Evolutionary conservation across 169 alveolate species (phyloP).

Genomic region (Eimeria necatrix): DNA sequence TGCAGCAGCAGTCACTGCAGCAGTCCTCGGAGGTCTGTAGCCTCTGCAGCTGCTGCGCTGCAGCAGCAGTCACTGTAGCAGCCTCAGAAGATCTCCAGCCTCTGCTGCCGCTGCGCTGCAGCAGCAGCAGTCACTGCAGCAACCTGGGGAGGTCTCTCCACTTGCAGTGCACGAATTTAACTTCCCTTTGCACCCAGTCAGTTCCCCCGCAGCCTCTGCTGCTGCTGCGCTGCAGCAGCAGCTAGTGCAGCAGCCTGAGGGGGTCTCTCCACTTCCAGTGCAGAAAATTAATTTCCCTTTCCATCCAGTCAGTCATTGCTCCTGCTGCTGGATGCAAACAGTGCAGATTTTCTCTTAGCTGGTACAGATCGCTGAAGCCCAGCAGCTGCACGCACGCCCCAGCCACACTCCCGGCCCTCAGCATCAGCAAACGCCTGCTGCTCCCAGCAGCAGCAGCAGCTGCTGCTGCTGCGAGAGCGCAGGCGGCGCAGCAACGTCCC

Average conservation of each 20-base stretch:
- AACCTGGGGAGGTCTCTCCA: conserved; percentile 91
- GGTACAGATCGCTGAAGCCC: conserved; percentile 89
- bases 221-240: too few relatives aligned
- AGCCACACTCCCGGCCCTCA: too few relatives aligned
- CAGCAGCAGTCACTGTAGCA: conserved; percentile 89
- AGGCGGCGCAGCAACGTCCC: too few relatives aligned
- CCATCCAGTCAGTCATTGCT: conserved; percentile 88
- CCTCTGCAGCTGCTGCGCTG: conserved; percentile 91
- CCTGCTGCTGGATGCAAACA: conserved; percentile 85
- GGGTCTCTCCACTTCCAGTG: conserved; percentile 94
- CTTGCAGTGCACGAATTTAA: conserved; percentile 91
- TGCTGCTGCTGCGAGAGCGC: too few relatives aligned
- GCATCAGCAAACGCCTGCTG: too few relatives aligned
- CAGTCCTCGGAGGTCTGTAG: conserved; percentile 88
- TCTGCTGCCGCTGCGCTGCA: conserved; percentile 82
- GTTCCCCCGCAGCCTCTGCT: conserved; percentile 85
- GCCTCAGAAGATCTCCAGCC: conserved; percentile 87
- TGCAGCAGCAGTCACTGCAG: conserved; percentile 84
- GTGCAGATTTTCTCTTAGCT: conserved; percentile 89
- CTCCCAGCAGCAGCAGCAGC: too few relatives aligned
- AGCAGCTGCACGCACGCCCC: conserved; percentile 84
- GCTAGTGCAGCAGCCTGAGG: conserved; percentile 86
- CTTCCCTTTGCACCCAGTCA: conserved; percentile 89
- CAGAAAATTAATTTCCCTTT: conserved; percentile 89
- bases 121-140: conserved; percentile 83